These are phyloP conservation scores for Solanum pimpinellifolium DNA, from an alignment of 257 asterid species.

Conservation along the genomic window DNA sequence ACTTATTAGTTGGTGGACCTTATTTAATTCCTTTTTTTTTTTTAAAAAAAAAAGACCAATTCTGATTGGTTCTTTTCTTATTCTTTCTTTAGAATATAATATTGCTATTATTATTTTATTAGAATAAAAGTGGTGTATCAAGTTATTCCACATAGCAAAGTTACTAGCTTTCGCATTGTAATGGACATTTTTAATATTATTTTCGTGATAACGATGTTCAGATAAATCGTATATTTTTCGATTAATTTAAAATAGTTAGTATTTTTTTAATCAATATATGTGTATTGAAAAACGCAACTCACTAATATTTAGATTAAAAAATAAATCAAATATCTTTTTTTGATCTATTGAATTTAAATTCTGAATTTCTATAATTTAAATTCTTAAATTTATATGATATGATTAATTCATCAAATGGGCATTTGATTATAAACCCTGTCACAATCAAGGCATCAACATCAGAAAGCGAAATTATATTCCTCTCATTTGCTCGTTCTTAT, in stretches of 20 bases:
- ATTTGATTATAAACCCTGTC: not conserved
- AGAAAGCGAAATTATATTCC: not conserved
- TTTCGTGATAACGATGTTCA: not conserved
- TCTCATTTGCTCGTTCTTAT: not conserved
- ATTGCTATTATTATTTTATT: not conserved
- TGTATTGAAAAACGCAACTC: not conserved
- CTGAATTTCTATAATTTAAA: not conserved
- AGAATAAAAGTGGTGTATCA: not conserved
- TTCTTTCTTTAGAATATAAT: not conserved
- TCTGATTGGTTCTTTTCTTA: not conserved
- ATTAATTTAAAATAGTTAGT: not conserved
- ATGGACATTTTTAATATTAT: not conserved
- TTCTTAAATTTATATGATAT: not conserved
- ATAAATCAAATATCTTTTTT: not conserved
- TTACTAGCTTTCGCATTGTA: not conserved
- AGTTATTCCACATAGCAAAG: not conserved
- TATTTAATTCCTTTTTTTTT: too few species aligned
- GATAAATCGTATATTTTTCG: not conserved
- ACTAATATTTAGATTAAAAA: not conserved
- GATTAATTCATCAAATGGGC: not conserved
- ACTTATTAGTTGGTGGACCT: not conserved
- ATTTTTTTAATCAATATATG: not conserved
- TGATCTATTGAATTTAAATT: not conserved
- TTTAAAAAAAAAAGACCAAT: not conserved
- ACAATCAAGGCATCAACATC: not conserved